A percentile compares a stretch with the other conserved stretches of the same genome.
Evolutionary conservation across 805 yeast genomes (phyloP).

Genomic region (Yamadazyma paraphyllophila): DNA sequence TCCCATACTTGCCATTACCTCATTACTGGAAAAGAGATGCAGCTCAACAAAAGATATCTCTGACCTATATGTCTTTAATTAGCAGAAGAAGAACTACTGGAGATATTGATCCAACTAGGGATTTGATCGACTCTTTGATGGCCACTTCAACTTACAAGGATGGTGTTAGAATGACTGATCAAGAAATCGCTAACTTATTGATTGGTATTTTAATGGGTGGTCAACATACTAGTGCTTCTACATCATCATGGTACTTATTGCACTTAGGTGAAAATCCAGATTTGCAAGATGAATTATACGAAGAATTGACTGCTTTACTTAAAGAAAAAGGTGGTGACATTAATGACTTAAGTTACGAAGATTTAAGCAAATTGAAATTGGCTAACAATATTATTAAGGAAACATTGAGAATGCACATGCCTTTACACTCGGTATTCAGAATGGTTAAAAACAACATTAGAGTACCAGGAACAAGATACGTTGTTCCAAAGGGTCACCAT

Average conservation of each 20-base stretch:
- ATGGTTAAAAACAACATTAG: slow-evolving; percentile 75
- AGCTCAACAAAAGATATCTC: slow-evolving; percentile 81
- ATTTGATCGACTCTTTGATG: slow-evolving; percentile 86
- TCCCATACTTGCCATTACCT: slow-evolving; percentile 90
- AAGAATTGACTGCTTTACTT: slow-evolving; percentile 68
- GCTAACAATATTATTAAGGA: slow-evolving; percentile 85
- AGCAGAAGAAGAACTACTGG: slow-evolving; percentile 68
- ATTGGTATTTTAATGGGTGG: slow-evolving; percentile 98
- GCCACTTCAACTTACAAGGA: slow-evolving; percentile 83
- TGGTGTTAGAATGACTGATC: slow-evolving; percentile 91
- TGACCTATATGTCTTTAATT: slow-evolving; percentile 79
- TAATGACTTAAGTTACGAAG: slow-evolving; percentile 73
- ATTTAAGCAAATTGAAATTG: slow-evolving; percentile 75
- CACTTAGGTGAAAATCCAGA: slow-evolving; percentile 88
- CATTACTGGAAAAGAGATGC: slow-evolving; percentile 79
- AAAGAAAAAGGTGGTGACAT: slow-evolving; percentile 46
- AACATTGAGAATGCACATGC: slow-evolving; percentile 93
- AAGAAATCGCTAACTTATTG: slow-evolving; percentile 87
- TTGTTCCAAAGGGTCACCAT: slow-evolving; percentile 86
- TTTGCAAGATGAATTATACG: slow-evolving; percentile 74
- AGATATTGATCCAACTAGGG: slow-evolving; percentile 75
- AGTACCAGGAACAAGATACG: slow-evolving; percentile 73
- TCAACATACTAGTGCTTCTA: slow-evolving; percentile 95
- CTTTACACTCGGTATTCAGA: slow-evolving; percentile 93
- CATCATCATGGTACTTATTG: slow-evolving; percentile 91